Evolutionary conservation across 495 filamentous ascomycete species (phyloP), one percentile per base, ranked within the genome.

Genomic region (Clohesyomyces aquaticus): DNA sequence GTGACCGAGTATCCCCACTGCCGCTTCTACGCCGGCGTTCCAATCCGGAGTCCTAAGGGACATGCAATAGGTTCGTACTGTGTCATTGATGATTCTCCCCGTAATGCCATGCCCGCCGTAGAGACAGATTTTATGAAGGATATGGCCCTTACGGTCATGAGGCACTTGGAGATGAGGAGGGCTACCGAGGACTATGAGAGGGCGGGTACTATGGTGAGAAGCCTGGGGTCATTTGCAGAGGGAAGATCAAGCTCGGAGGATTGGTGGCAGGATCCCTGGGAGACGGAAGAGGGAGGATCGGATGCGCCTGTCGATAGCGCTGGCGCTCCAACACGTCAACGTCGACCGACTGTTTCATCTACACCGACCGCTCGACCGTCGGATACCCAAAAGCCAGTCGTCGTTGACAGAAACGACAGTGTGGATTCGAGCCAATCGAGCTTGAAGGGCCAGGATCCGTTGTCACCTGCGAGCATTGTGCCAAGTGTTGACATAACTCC

Each of bases 1-100:
- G 76, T 83, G 29, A 54, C 63, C 22, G 71, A 69, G 22, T 73
- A 78, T 78, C 74, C 82, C 1, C 61, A 74, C 47, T 71, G 79
- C 43, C 77, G 73, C 18, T 90, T 87, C 71, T 90, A 89, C 63
- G 84, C 83, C 6, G 86, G 83, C 14, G 84, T 85, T 1, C 86
- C 87, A 0, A 79, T 93, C 25, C 82, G 86, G 3, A 89, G 87
- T 0, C 84, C 82, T 4, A 81, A 79, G 11, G 87, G 85, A 10
- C 83, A 90, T 68, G 85, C 87, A 25, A 87, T 93, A 65, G 89
- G 89, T 23, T 87, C 83, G 18, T 79, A 90, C 48, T 89, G 86
- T 55, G 77, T 91, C 12, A 68, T 90, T 4, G 88, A 91, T 68
- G 77, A 82, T 32, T 73, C 76, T 28, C 81, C 83, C 6, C 75